Base-by-base conservation (phyloP, 192 early-diverging fungal genomes). In the Umbelopsis sp. region DNA sequence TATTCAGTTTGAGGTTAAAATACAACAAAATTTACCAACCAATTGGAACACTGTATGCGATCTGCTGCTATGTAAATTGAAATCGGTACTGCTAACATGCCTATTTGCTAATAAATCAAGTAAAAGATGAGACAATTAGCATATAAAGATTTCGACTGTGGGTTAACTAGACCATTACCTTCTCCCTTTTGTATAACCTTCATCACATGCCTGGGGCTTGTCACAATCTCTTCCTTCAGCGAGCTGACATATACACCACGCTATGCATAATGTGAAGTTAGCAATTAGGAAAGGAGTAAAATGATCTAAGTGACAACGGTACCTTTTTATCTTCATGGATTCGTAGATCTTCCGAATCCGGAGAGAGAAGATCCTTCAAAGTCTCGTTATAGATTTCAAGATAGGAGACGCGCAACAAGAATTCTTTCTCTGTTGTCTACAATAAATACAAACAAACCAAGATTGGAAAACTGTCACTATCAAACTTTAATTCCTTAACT, bases 321-420 rank as follows among this genome's bases (percentile, higher is more conserved):
- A 84, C 85, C 36, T 77, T 62, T 66, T 73, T 74, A 44, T 88
- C 85, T 69, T 98, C 94, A 49, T 94, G 92, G 73, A 99, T 98
- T 75, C 90, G 87, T 41, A 99, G 81, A 71, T 98, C 90, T 53
- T 80, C 83, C 51, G 90, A 93, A 24, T 90, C 86, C 0, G 97
- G 96, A 22, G 88, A 84, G 3, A 99, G 85, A 38, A 99, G 78
- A 77, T 99, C 98, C 20, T 90, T 89, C 68, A 99, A 90, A 0
- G 84, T 88, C 76, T 97, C 96, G 80, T 97, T 97, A 82, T 99
- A 99, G 44, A 99, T 98, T 78, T 99, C 98, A 69, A 99, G 72
- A 79, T 98, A 99, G 31, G 93, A 95, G n/a, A 98, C 98, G 59
- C 95, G 90, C 43, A 99, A 74, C 26, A 98, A 78, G 70, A 92